Conservation (phyloP, 2,329 filamentous ascomycete species). For the Diaporthe citri region DNA sequence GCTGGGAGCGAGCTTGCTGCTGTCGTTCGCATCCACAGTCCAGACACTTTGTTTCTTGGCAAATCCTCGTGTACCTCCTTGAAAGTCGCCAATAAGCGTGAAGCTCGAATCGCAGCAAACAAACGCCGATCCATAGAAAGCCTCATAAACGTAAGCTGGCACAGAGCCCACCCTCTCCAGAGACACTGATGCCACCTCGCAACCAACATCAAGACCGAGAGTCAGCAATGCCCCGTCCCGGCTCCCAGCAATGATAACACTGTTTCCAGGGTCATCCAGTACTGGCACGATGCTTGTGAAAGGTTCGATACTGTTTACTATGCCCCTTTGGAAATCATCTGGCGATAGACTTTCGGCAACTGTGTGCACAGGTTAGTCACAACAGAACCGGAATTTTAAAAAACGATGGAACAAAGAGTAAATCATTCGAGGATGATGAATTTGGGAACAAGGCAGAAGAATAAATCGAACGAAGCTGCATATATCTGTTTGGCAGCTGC, state of each 20-base stretch:
- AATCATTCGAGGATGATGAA: neutral
- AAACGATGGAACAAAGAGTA: neutral
- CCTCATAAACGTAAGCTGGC: constrained; percentile 45
- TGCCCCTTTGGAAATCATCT: constrained; percentile 1
- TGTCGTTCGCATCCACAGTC: constrained; percentile 63
- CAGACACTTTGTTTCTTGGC: constrained; percentile 61
- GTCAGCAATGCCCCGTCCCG: constrained; percentile 65
- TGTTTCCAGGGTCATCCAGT: constrained; percentile 45
- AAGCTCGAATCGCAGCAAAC: constrained; percentile 63
- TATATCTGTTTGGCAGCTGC: neutral
- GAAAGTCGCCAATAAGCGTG: constrained; percentile 56
- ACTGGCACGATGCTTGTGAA: constrained; percentile 60
- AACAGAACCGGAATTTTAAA: neutral
- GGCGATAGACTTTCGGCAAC: neutral
- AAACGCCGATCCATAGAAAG: constrained; percentile 51
- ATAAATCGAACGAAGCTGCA: too few relatives aligned
- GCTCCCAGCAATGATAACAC: constrained; percentile 60
- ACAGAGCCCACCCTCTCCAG: constrained; percentile 47
- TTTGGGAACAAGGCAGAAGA: neutral
- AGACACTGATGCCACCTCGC: constrained; percentile 38
- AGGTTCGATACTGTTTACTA: constrained; percentile 41
- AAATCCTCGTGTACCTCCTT: constrained; percentile 49
- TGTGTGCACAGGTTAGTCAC: neutral
- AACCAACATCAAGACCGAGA: constrained; percentile 45
- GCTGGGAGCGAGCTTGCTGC: constrained; percentile 58